phyloP scores from a whole-genome alignment of 768 basidiomycete species.

The Suillus alpinus region DNA sequence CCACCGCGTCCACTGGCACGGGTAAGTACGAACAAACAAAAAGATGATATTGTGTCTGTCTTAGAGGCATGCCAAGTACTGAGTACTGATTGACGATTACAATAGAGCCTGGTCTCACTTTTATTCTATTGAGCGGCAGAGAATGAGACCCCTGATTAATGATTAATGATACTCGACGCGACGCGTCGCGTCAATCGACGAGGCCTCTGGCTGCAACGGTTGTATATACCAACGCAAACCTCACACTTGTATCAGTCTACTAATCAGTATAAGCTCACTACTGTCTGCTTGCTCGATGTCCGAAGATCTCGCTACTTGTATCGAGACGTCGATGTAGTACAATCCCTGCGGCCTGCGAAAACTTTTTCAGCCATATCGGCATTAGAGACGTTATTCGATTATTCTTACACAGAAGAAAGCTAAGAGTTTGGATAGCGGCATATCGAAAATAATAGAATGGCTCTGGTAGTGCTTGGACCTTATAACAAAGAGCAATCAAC shows the following conservation, averaged over 20 bases:
- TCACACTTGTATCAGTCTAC: not conserved
- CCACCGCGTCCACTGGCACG: not conserved
- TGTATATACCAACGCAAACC: not conserved
- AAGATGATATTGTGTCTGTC: not conserved
- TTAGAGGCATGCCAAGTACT: not conserved
- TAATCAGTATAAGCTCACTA: not conserved
- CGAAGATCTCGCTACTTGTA: not conserved
- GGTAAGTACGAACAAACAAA: not conserved
- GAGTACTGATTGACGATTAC: not conserved
- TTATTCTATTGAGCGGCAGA: not conserved
- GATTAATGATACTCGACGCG: not conserved
- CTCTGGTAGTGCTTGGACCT: not conserved
- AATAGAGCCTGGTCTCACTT: not conserved
- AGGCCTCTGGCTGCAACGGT: not conserved
- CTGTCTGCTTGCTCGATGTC: not conserved
- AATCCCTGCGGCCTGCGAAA: not conserved
- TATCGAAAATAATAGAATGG: not conserved
- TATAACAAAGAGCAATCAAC: not conserved
- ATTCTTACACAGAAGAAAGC: not conserved
- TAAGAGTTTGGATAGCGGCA: not conserved
- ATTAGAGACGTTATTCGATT: not conserved
- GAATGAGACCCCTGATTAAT: not conserved
- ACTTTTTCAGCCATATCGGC: not conserved
- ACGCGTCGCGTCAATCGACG: not conserved
- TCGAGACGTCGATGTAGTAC: too few relatives aligned